Conservation (phyloP, 495 filamentous ascomycete species). For the Hypomontagnella submonticulosa region DNA sequence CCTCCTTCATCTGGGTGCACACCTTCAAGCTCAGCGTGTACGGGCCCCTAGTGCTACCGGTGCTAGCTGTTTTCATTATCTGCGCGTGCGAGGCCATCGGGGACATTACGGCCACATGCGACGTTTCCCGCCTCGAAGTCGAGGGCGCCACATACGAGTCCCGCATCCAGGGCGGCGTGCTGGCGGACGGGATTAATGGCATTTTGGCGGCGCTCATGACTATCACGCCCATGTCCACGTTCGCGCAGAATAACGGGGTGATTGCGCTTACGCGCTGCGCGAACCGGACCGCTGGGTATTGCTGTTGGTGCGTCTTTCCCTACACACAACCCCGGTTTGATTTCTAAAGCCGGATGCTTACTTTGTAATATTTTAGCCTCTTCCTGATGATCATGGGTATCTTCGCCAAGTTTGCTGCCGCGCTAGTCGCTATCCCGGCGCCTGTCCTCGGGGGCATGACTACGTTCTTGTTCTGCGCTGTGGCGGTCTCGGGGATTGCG, state of each 20-base stretch:
- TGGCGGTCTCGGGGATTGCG: slow-evolving; percentile 85
- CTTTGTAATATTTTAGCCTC: no score
- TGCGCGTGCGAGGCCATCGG: slow-evolving; percentile 92
- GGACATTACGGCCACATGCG: slow-evolving; percentile 77
- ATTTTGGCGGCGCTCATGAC: slow-evolving; percentile 84
- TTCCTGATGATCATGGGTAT: slow-evolving; percentile 91
- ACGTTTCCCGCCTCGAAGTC: slow-evolving; percentile 86
- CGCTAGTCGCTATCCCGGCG: slow-evolving; percentile 82
- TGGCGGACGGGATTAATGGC: slow-evolving; percentile 87
- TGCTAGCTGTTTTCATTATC: slow-evolving; percentile 88
- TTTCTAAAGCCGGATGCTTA: no score
- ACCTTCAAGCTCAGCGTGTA: slow-evolving; percentile 87
- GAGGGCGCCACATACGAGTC: slow-evolving; percentile 85
- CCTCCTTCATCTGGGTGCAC: slow-evolving; percentile 89
- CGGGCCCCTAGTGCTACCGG: slow-evolving; percentile 82
- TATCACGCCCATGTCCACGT: slow-evolving; percentile 83
- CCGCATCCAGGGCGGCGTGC: slow-evolving; percentile 88
- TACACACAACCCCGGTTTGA: no score
- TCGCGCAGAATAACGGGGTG: slow-evolving; percentile 90
- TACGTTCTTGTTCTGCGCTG: slow-evolving; percentile 86
- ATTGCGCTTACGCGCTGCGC: slow-evolving; percentile 90
- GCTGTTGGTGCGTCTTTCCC: slow-evolving; percentile 57
- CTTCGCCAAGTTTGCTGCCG: slow-evolving; percentile 92
- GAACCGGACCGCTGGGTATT: slow-evolving; percentile 86
- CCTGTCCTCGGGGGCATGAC: slow-evolving; percentile 93